Evolutionary conservation across 2,329 filamentous ascomycete genomes (phyloP).

Genomic region (Sporothrix phasma): DNA sequence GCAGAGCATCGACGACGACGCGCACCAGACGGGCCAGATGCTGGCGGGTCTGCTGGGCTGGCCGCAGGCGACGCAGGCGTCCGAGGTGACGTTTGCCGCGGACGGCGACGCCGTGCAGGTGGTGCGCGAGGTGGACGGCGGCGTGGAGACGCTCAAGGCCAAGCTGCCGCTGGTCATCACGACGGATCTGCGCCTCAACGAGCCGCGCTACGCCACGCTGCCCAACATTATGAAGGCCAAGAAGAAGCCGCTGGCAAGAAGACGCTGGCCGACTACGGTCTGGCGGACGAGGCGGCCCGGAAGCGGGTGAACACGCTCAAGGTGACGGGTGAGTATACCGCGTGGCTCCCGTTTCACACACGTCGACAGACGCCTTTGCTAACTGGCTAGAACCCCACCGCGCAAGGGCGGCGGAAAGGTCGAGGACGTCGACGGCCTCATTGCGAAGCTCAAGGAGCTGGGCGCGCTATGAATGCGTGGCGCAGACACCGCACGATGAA

Average conservation of each 20-base stretch:
- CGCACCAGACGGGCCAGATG: constrained; percentile 96
- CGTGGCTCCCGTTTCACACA: not conserved
- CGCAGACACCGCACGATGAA: not conserved
- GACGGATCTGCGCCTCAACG: constrained; percentile 87
- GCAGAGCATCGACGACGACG: constrained; percentile 96
- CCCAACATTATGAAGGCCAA: constrained; percentile 99
- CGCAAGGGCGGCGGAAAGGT: constrained; percentile 94
- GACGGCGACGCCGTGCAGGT: constrained; percentile 65
- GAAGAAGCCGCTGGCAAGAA: constrained; percentile 98
- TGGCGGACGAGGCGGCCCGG: constrained; percentile 62
- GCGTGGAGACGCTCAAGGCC: constrained; percentile 77
- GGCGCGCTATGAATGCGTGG: constrained; percentile 59
- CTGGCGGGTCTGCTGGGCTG: constrained; percentile 84
- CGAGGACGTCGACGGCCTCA: constrained; percentile 90
- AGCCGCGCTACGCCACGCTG: constrained; percentile 88
- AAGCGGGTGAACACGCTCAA: constrained; percentile 80
- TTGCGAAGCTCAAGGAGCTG: constrained; percentile 89
- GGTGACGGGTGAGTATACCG: constrained; percentile 59
- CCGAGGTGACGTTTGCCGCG: constrained; percentile 65
- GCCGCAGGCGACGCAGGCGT: constrained; percentile 91
- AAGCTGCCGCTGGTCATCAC: constrained; percentile 90
- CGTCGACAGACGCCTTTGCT: no score
- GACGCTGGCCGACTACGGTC: constrained; percentile 69
- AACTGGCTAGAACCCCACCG: constrained; percentile 61
- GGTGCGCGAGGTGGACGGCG: constrained; percentile 88